Conservation (phyloP, 495 filamentous ascomycete species). For the Usnea hakonensis region DNA sequence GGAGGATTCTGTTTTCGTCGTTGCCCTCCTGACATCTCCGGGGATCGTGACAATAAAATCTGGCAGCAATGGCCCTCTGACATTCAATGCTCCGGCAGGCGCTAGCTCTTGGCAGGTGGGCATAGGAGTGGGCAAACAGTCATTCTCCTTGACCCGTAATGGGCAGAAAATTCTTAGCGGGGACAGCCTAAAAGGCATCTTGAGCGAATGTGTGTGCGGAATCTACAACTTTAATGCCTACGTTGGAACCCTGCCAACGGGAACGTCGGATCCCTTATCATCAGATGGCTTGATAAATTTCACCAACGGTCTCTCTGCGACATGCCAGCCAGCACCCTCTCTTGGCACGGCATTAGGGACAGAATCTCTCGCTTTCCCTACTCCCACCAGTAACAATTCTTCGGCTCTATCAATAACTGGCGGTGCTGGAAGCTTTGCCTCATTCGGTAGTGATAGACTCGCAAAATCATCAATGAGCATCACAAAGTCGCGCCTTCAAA, state of each 20-base stretch:
- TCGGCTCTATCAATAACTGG: neutral
- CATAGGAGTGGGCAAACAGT: conserved; percentile 50
- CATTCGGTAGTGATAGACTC: neutral
- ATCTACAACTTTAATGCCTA: conserved; percentile 61
- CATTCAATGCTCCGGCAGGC: conserved; percentile 45
- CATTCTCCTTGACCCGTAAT: conserved; percentile 41
- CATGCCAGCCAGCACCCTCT: conserved; percentile 16
- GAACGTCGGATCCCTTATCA: conserved; percentile 13
- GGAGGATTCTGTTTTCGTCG: conserved; percentile 50
- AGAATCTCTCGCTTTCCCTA: neutral
- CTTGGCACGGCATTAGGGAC: conserved; percentile 2
- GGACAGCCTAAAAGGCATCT: conserved; percentile 48
- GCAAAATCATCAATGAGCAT: neutral
- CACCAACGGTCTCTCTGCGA: conserved; percentile 5
- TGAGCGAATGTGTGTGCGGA: conserved; percentile 45
- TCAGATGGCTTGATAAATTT: conserved; percentile 17
- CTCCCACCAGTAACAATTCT: neutral
- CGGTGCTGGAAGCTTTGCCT: neutral
- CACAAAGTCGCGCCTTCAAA: neutral
- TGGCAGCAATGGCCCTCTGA: conserved; percentile 35
- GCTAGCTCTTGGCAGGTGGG: conserved; percentile 41
- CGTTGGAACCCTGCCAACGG: conserved; percentile 23
- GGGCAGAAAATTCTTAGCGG: conserved; percentile 41
- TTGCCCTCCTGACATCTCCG: conserved; percentile 43
- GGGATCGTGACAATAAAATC: conserved; percentile 43